Evolutionary conservation across 495 filamentous ascomycete genomes (phyloP).

Genomic region (Friedmanniomyces endolithicus): DNA sequence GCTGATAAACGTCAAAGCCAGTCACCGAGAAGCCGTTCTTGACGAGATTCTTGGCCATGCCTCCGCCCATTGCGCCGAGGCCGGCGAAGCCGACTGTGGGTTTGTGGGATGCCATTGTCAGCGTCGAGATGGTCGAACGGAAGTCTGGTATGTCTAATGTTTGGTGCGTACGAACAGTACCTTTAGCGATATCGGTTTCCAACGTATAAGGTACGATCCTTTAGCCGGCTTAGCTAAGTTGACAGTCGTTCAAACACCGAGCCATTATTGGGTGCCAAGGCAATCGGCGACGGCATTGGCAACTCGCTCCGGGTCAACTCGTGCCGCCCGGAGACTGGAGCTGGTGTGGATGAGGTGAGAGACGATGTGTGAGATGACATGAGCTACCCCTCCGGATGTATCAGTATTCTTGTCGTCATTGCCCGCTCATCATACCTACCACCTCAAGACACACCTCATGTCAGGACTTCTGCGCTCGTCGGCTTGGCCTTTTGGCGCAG

Average conservation of each 20-base stretch:
- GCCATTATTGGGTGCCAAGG: background rate
- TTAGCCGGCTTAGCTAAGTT: background rate
- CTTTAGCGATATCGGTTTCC: background rate
- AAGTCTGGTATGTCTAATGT: background rate
- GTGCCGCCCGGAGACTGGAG: background rate
- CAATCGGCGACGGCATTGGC: background rate
- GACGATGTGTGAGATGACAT: too few species aligned
- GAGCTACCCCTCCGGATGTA: background rate
- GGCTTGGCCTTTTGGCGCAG: too few species aligned
- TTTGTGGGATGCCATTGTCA: conserved; percentile 15
- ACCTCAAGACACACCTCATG: too few species aligned
- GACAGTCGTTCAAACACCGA: background rate
- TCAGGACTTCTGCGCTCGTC: too few species aligned
- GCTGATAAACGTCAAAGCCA: conserved; percentile 63
- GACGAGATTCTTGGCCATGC: conserved; percentile 70
- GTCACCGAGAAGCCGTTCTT: conserved; percentile 55
- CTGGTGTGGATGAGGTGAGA: background rate
- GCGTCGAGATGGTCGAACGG: background rate
- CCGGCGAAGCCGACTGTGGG: conserved; percentile 61
- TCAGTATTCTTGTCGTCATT: background rate
- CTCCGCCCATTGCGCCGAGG: conserved; percentile 81
- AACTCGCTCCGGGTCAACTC: background rate
- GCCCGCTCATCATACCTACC: background rate
- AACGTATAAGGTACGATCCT: background rate
- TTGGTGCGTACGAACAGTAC: too few species aligned